Conservation (phyloP, 83 land plant species). For the Diphasiastrum complanatum region DNA sequence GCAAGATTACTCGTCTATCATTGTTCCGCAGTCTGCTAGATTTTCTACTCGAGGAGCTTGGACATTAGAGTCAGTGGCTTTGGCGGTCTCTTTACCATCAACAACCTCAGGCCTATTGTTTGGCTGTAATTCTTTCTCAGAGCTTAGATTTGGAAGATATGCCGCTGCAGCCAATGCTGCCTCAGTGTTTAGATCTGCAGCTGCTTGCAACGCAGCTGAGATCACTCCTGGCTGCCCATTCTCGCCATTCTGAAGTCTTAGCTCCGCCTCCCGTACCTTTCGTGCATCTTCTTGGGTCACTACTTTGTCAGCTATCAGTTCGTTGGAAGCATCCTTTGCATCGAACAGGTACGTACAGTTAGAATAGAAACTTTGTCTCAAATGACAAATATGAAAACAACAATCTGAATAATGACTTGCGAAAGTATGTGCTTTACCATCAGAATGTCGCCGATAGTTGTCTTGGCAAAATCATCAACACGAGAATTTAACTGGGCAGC, state of each 20-base stretch:
- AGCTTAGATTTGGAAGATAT: no score
- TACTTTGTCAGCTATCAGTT: slow-evolving; percentile 3
- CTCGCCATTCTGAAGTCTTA: not conserved
- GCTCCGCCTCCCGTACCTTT: slow-evolving; percentile 5
- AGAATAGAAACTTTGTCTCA: not conserved
- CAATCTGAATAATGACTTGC: not conserved
- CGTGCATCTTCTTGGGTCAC: slow-evolving; percentile 4
- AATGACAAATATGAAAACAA: not conserved
- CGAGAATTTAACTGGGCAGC: slow-evolving; percentile 24
- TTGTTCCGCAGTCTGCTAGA: no score
- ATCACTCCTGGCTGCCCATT: not conserved
- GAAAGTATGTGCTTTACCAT: not conserved
- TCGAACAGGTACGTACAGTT: not conserved
- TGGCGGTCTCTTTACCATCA: no score
- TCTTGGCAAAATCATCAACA: not conserved
- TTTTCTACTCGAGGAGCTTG: no score
- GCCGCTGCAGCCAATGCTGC: no score
- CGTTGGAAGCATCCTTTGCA: slow-evolving; percentile 13
- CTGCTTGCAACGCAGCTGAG: not conserved
- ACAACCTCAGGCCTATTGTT: no score
- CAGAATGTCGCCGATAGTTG: slow-evolving; percentile 4
- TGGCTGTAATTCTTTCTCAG: no score
- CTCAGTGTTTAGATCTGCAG: not conserved
- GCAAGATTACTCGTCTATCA: no score
- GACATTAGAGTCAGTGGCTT: no score